A percentile compares a stretch with the other conserved stretches of the same genome.
Evolutionary conservation across 345 rosid genomes (phyloP).

Genomic region (Eucalyptus microcorys): DNA sequence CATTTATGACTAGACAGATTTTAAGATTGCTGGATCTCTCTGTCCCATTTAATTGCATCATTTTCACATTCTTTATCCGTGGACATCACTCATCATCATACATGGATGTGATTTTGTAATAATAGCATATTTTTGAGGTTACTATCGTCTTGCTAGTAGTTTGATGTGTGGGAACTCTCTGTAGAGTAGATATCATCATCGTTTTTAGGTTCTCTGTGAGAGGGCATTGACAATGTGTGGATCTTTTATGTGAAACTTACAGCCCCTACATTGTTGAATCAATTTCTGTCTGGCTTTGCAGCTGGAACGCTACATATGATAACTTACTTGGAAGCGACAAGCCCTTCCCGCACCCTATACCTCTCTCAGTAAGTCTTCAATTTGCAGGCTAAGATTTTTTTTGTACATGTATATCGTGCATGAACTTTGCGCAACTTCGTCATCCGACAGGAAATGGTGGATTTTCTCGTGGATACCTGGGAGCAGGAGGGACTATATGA

Average conservation of each 20-base stretch:
- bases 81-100: not conserved
- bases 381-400: not conserved
- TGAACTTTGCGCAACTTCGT: not conserved
- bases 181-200: not conserved
- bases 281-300: slow-evolving; percentile 15
- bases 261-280: not conserved
- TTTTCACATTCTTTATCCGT: not conserved
- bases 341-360: slow-evolving; percentile 36
- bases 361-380: not conserved
- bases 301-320: slow-evolving; percentile 63
- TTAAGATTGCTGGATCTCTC: not conserved
- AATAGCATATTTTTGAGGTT: not conserved
- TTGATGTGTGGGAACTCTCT: not conserved
- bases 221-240: not conserved
- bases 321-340: slow-evolving; percentile 68
- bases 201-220: not conserved
- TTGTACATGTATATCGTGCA: not conserved
- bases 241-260: not conserved
- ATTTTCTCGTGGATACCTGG: slow-evolving; percentile 81
- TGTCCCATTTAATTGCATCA: not conserved
- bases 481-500: slow-evolving; percentile 82
- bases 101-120: not conserved
- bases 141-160: not conserved
- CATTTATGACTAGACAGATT: not conserved
- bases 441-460: slow-evolving; percentile 69